phyloP scores from a whole-genome alignment of 306 rosid genomes.

The Fagus sylvatica region DNA sequence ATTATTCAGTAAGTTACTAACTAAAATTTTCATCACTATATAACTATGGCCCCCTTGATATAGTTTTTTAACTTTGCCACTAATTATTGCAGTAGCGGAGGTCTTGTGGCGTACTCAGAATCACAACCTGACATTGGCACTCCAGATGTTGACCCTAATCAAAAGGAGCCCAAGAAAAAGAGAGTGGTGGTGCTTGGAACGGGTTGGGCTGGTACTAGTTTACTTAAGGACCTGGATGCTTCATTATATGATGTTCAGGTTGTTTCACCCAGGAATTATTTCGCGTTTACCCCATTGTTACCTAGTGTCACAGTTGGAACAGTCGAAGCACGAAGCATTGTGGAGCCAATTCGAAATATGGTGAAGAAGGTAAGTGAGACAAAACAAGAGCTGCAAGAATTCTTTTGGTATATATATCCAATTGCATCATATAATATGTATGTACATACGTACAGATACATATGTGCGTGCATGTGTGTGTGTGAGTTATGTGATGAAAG shows the following conservation, averaged over 20 bases:
- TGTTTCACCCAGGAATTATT: slow-evolving; percentile 90
- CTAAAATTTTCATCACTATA: no score
- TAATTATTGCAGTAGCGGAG: slow-evolving; percentile 72
- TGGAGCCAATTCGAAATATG: slow-evolving; percentile 84
- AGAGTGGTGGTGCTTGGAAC: slow-evolving; percentile 95
- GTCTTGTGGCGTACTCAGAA: slow-evolving; percentile 81
- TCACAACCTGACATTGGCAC: slow-evolving; percentile 43
- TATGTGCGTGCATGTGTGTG: neutral
- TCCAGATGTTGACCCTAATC: slow-evolving; percentile 28
- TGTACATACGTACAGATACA: neutral
- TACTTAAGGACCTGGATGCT: slow-evolving; percentile 84
- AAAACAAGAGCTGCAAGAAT: slow-evolving; percentile 17
- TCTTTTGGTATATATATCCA: neutral
- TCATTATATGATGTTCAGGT: slow-evolving; percentile 75
- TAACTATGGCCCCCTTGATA: neutral
- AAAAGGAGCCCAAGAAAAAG: slow-evolving; percentile 46
- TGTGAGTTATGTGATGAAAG: neutral
- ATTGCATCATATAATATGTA: slow-evolving; percentile 10
- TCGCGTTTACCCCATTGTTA: slow-evolving; percentile 89
- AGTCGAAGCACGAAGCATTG: slow-evolving; percentile 97
- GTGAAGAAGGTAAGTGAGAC: slow-evolving; percentile 64
- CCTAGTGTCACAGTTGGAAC: slow-evolving; percentile 97
- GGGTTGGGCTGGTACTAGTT: slow-evolving; percentile 98
- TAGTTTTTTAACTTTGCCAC: neutral
- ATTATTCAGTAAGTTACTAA: no score